Conservation (phyloP, 257 asterid genomes). For the Nicotiana paniculata region DNA sequence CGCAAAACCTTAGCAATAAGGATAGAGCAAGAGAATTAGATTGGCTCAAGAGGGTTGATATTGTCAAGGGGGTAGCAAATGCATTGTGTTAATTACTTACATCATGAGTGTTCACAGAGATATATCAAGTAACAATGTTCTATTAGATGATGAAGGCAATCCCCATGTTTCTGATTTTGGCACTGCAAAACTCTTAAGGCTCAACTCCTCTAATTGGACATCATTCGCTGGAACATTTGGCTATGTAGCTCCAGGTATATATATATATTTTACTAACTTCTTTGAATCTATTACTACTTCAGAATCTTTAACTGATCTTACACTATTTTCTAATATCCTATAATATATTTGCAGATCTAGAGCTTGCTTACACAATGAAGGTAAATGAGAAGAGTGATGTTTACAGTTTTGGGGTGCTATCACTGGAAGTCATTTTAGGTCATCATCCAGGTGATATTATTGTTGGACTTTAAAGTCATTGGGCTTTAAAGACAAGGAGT, state of each 20-base stretch:
- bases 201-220: conserved; percentile 28
- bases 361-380: conserved; percentile 29
- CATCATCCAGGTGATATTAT: conserved; percentile 29
- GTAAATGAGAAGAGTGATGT: conserved; percentile 30
- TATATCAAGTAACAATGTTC: conserved; percentile 31
- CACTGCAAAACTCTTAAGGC: conserved; percentile 24
- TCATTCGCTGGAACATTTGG: conserved; percentile 35
- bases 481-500: no score
- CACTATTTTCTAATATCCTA: not conserved
- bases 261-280: not conserved
- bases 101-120: conserved; percentile 38
- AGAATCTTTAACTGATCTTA: not conserved
- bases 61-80: conserved; percentile 27
- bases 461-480: no score
- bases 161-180: conserved; percentile 41
- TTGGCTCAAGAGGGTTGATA: conserved; percentile 26
- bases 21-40: conserved; percentile 18
- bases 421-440: conserved; percentile 31
- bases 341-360: conserved; percentile 4
- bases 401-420: conserved; percentile 28
- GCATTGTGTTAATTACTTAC: conserved; percentile 36
- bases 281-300: not conserved
- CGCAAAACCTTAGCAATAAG: not conserved
- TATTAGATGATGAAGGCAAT: conserved; percentile 24
- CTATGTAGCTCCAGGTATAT: conserved; percentile 31